Conservation (phyloP, 2,329 filamentous ascomycete genomes). For the Alternaria brassicicola region DNA sequence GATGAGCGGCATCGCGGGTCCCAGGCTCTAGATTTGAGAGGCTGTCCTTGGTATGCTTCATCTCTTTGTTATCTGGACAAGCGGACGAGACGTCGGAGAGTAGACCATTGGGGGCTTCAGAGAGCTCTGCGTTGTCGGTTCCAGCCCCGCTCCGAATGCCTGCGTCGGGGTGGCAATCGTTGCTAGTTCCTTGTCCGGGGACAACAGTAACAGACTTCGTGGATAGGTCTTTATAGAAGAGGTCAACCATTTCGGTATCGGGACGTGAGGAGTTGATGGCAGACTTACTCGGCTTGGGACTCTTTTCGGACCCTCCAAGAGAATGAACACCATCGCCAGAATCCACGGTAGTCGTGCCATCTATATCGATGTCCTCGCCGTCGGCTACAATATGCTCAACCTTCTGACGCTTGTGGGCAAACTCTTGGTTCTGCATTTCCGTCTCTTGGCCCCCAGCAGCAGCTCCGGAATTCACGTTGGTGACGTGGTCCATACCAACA, state of each 20-base stretch:
- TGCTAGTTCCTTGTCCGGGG: neutral
- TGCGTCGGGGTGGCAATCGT: neutral
- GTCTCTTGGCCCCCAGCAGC: neutral
- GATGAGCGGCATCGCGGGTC: neutral
- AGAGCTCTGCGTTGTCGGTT: neutral
- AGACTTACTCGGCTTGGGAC: neutral
- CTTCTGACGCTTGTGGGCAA: conserved; percentile 1
- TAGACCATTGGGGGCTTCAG: neutral
- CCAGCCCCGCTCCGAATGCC: neutral
- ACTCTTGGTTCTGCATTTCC: neutral
- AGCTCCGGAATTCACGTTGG: neutral
- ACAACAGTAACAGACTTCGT: neutral
- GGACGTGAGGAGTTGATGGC: neutral
- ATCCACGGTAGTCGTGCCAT: neutral
- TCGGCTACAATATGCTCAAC: neutral
- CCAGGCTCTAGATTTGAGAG: neutral
- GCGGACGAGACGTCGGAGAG: neutral
- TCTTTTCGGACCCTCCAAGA: neutral
- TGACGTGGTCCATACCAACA: neutral
- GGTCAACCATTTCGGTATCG: neutral
- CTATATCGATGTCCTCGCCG: neutral
- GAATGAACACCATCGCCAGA: neutral
- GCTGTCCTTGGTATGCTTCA: neutral
- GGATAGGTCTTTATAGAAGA: neutral
- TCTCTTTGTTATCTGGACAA: neutral